phyloP scores from a whole-genome alignment of 2,329 filamentous ascomycete species.

The Epichloe elymi region DNA sequence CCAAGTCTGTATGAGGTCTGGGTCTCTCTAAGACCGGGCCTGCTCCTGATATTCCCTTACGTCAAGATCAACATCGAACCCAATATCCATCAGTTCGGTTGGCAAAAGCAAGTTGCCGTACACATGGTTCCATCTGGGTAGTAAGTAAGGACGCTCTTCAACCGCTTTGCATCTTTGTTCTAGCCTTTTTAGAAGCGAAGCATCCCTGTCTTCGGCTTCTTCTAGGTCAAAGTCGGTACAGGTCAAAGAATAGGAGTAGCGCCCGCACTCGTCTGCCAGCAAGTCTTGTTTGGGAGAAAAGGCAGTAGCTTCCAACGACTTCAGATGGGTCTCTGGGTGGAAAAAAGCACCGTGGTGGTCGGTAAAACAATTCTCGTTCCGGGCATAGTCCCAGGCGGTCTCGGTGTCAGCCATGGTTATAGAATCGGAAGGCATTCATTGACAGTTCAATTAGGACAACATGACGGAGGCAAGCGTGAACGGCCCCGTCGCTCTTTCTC shows the following conservation, averaged over 20 bases:
- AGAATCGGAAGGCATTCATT: background rate
- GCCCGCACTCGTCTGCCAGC: background rate
- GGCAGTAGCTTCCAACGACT: constrained; percentile 6
- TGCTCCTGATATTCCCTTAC: background rate
- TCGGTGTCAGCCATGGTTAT: background rate
- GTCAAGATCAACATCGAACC: constrained; percentile 1
- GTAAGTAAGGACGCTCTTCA: background rate
- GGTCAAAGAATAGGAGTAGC: background rate
- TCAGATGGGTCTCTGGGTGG: constrained; percentile 13
- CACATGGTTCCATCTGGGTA: constrained; percentile 1
- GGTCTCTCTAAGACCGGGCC: constrained; percentile 2
- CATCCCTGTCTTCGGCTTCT: background rate
- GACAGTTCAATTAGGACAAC: background rate
- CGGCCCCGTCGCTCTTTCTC: no score
- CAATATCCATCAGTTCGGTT: background rate
- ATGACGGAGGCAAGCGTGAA: no score
- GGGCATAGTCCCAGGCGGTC: constrained; percentile 12
- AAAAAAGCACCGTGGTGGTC: constrained; percentile 14
- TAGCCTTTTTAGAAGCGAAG: background rate
- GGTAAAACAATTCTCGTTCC: constrained; percentile 14
- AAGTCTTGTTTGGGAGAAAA: background rate
- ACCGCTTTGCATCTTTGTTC: background rate
- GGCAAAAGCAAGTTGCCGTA: background rate
- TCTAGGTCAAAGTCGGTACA: background rate
- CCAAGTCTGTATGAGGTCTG: constrained; percentile 4